Base-by-base conservation (phyloP, 2,329 filamentous ascomycete genomes). In the Alternaria rosae region DNA sequence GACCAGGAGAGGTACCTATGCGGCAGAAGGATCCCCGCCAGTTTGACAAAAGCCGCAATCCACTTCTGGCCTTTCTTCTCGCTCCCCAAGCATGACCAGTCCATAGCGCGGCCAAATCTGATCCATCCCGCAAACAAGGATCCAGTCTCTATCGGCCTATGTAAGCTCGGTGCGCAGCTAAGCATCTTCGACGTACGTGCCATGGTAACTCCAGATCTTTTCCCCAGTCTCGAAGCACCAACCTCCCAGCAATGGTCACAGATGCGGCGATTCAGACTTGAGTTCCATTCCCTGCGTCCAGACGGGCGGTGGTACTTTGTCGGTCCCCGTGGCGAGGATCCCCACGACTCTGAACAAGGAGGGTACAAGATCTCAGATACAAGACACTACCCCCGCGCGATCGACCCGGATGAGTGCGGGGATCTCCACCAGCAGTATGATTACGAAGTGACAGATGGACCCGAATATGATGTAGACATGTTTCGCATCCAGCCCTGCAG, bases 281-380 rank as follows among this genome's bases (percentile, higher is more conserved):
- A 66, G 25, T 62, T 66, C 12, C 61, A 66, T 59, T n/a, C 58
- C 45, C 54, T 64, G n/a, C 47, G 61, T 54, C 64, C 64, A 52
- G 61, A 64, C 25, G 61, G 64, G 20, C 57, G 58, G 35, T 66
- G 64, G 64, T 66, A 66, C 47, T 66, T 66, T 51, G n/a, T 61
- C 13, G 61, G 64, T 9, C 61, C 58, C 8, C 61, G 48, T 35
- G 64, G 61, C 41, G 61, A 64, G 38, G 61, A 63, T 47, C 63
- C 63, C 3, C 54, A 63, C 43, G 63, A 66, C 45, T 66, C 45
- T 58, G 61, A 66, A 64, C 54, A 66, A 43, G 64, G 64, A 35
- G 64, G 61, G 0, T 66, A 66, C 35, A 59, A 64, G 32, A 61
- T 66, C 57, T 64, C 44, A 56, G 57, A 64, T 42, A 38, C 54